Evolutionary conservation across 2,329 filamentous ascomycete species (phyloP).

Genomic region (Endothia cerciana): DNA sequence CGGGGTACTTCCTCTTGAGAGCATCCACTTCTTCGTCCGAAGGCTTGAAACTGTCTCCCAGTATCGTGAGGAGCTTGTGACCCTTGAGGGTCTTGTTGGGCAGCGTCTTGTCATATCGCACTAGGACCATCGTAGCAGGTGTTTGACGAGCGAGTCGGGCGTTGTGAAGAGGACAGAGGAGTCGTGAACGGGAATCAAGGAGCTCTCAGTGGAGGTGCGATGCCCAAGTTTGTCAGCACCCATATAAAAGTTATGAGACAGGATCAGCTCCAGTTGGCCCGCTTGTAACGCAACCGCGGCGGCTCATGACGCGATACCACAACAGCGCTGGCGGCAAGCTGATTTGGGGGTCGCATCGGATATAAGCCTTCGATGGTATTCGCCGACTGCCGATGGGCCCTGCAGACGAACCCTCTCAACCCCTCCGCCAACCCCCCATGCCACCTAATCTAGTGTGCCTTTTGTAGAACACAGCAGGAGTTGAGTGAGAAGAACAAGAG

Average conservation of each 20-base stretch:
- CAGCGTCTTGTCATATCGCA: constrained; percentile 19
- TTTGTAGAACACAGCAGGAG: neutral
- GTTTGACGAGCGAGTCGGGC: neutral
- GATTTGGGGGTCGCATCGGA: too few relatives aligned
- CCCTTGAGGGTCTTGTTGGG: constrained; percentile 47
- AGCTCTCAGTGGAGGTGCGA: neutral
- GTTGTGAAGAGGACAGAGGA: neutral
- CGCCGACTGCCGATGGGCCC: too few relatives aligned
- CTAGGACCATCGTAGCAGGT: constrained; percentile 17
- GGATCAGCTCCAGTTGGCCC: neutral
- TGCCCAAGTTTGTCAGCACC: constrained; percentile 15
- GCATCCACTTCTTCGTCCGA: constrained; percentile 41
- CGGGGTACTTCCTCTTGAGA: constrained; percentile 47
- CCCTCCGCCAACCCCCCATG: too few relatives aligned
- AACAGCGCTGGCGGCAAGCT: neutral
- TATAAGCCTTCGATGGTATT: too few relatives aligned
- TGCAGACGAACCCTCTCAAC: too few relatives aligned
- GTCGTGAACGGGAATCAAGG: neutral
- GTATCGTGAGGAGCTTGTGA: constrained; percentile 50
- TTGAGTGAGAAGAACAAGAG: neutral
- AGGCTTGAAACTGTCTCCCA: constrained; percentile 38
- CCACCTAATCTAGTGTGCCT: neutral
- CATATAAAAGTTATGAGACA: neutral
- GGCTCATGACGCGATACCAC: constrained; percentile 18
- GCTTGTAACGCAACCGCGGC: constrained; percentile 14